These are phyloP conservation scores for Gossypium trilobum DNA, from an alignment of 441 rosid genomes.

Conservation along the genomic window DNA sequence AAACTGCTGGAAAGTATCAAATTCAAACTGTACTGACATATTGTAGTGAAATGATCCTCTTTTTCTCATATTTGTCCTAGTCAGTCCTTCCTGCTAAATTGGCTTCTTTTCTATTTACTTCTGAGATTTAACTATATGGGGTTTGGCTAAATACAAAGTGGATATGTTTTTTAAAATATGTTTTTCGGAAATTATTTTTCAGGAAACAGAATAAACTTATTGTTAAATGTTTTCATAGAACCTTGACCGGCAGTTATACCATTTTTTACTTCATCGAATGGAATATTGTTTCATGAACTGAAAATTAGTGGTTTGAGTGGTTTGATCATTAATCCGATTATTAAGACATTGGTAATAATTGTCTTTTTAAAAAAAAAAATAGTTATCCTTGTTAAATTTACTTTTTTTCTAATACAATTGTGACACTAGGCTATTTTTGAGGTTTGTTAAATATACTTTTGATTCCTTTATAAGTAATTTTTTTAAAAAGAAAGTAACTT, in stretches of 20 bases:
- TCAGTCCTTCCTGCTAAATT: not conserved
- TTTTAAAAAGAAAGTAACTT: not conserved
- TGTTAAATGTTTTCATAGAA: not conserved
- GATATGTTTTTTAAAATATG: not conserved
- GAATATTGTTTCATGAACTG: too few species aligned
- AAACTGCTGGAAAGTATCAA: not conserved
- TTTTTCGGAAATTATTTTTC: not conserved
- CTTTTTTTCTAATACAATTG: too few species aligned
- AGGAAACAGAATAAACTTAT: too few species aligned
- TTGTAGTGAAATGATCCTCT: conserved; percentile 2
- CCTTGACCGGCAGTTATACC: not conserved
- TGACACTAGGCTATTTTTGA: too few species aligned
- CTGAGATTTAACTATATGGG: not conserved
- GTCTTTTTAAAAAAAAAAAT: too few species aligned
- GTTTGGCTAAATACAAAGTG: not conserved
- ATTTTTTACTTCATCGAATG: not conserved
- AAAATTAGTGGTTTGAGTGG: too few species aligned
- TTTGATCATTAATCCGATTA: too few species aligned
- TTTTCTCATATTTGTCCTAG: not conserved
- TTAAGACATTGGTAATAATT: too few species aligned
- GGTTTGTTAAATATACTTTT: not conserved
- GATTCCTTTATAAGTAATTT: not conserved
- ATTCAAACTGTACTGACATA: not conserved
- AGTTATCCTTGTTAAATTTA: too few species aligned
- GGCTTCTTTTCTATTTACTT: not conserved